Evolutionary conservation across 768 basidiomycete genomes (phyloP), one percentile per base, ranked within the genome.

Genomic region (Russula vinacea): DNA sequence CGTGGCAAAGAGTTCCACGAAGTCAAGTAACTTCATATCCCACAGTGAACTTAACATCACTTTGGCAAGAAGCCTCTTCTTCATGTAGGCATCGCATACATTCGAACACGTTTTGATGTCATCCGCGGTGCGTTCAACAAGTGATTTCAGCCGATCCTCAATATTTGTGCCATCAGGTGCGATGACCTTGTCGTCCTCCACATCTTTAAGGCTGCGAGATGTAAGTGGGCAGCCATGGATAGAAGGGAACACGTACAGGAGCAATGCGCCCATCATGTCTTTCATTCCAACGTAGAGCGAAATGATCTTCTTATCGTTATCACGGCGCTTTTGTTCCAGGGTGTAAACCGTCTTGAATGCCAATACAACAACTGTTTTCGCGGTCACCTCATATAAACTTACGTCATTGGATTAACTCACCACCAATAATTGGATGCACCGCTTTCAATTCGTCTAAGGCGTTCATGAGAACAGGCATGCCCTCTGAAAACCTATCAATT

Each of bases 261-360:
- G 32, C n/a, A 66, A 47, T 9, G 42, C 58, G 19, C 69, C 58
- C 77, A 84, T 80, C 74, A 80, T 76, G 49, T 82, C 76, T 62
- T 76, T 76, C 81, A 84, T 84, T 65, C 81, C 77, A 10, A 79
- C 69, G 40, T 80, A 80, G 5, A 85, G 73, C 5, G 75, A 73
- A 2, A 78, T 63, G 4, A 83, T 75, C 62, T 81, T 82, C 59
- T 76, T 77, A 58, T 84, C 80, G 58, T 85, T 84, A 24, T 82
- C 80, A 26, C 79, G 72, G 24, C 82, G 73, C 3, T 77, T 79
- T 57, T 79, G 58, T 56, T 83, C 81, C 26, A 84, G 73, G n/a
- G 77, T 76, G 32, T 82, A 75, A 2, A 81, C 80, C 0, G 80
- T 72, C 44, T 78, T 75, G 71, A 84, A 84, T 0, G 83, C 82